These are phyloP conservation scores for Calonectria fujianensis DNA, from an alignment of 2,329 filamentous ascomycete genomes.

Conservation along the genomic window DNA sequence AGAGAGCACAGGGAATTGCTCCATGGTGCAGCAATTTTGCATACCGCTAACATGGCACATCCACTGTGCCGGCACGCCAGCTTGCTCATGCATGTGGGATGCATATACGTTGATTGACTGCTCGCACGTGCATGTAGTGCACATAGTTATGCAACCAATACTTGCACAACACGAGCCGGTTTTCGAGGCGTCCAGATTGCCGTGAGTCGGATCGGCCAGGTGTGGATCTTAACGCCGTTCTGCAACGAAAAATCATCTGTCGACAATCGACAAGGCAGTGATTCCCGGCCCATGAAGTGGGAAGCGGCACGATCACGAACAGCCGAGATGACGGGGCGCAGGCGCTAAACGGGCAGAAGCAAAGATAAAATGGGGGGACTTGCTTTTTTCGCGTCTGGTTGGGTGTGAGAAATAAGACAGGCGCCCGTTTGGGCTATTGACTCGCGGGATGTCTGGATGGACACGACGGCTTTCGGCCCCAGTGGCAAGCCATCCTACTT, in stretches of 20 bases:
- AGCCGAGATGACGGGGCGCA: conserved; percentile 35
- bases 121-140: background rate
- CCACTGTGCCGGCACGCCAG: conserved; percentile 11
- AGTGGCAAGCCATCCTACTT: conserved; percentile 34
- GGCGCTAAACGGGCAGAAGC: conserved; percentile 33
- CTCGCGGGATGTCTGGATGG: conserved; percentile 30
- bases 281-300: conserved; percentile 22
- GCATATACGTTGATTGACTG: conserved; percentile 19
- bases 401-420: conserved; percentile 17
- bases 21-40: conserved; percentile 22
- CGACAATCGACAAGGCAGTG: conserved; percentile 12
- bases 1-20: conserved; percentile 10
- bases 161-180: conserved; percentile 5
- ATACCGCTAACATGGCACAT: conserved; percentile 18
- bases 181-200: conserved; percentile 28
- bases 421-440: conserved; percentile 25
- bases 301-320: conserved; percentile 25
- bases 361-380: conserved; percentile 6
- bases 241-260: conserved; percentile 9
- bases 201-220: conserved; percentile 29
- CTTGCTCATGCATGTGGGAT: conserved; percentile 19
- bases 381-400: conserved; percentile 26
- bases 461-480: conserved; percentile 25
- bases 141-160: conserved; percentile 11
- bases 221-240: conserved; percentile 25